A percentile compares a stretch with the other conserved stretches of the same genome.
Conservation (phyloP, 2,329 filamentous ascomycete species). For the Aspergillus sp. region DNA sequence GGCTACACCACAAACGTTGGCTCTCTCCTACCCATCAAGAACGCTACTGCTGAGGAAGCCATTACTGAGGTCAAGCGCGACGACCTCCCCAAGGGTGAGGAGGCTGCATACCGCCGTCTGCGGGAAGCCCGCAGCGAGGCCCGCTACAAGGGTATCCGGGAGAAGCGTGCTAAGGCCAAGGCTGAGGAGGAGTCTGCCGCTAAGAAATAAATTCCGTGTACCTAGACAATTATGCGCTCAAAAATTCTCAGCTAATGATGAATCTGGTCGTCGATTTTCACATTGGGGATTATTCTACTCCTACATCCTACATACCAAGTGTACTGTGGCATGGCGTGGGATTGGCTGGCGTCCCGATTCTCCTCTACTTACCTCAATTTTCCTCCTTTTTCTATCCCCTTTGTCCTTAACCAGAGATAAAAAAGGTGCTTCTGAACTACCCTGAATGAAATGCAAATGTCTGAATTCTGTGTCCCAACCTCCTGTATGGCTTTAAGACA, state of each 20-base stretch:
- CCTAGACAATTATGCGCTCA: constrained; percentile 3
- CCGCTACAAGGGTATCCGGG: constrained; percentile 76
- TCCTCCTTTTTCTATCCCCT: constrained; percentile 15
- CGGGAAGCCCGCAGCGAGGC: constrained; percentile 81
- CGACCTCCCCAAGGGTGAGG: constrained; percentile 75
- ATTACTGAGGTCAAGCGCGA: constrained; percentile 78
- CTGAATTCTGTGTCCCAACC: constrained; percentile 23
- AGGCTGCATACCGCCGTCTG: constrained; percentile 83
- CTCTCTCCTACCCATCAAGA: constrained; percentile 70
- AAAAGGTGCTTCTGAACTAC: constrained; percentile 34
- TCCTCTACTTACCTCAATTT: constrained; percentile 13
- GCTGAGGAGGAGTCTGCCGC: constrained; percentile 63
- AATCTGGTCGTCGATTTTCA: constrained; percentile 37
- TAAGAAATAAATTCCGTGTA: constrained; percentile 49
- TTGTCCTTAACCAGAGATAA: constrained; percentile 30
- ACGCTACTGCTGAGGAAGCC: constrained; percentile 56
- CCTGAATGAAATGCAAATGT: constrained; percentile 38
- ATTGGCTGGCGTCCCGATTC: constrained; percentile 5
- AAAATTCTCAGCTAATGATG: constrained; percentile 38
- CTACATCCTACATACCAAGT: constrained; percentile 1
- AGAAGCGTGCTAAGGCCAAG: constrained; percentile 90
- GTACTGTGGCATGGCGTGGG: constrained; percentile 34
- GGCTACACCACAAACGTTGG: constrained; percentile 54
- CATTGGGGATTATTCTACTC: constrained; percentile 27
- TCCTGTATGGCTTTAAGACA: background rate